Evolutionary conservation across 257 asterid genomes (phyloP).

Genomic region (Avicennia marina): DNA sequence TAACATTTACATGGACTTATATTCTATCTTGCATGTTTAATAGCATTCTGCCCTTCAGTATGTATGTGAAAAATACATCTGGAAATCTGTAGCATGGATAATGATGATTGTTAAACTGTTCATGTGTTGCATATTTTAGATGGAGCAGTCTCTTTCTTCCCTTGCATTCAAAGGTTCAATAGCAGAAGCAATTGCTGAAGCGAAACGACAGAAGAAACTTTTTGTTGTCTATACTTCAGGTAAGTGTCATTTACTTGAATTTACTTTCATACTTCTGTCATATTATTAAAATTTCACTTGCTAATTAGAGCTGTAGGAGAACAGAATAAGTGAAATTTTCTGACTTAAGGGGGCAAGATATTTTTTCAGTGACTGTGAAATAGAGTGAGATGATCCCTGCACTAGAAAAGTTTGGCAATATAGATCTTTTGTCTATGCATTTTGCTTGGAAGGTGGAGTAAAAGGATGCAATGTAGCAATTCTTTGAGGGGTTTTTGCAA

Average conservation of each 20-base stretch:
- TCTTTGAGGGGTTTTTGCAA: not conserved
- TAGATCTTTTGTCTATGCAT: too few species aligned
- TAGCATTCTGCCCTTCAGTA: not conserved
- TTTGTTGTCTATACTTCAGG: conserved; percentile 83
- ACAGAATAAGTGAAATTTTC: not conserved
- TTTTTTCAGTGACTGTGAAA: too few species aligned
- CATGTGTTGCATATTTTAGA: conserved; percentile 36
- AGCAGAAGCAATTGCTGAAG: conserved; percentile 73
- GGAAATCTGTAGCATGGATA: conserved; percentile 2
- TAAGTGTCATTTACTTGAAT: conserved; percentile 18
- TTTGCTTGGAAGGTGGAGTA: too few species aligned
- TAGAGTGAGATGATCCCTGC: too few species aligned
- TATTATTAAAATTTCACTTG: not conserved
- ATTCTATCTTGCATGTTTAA: not conserved
- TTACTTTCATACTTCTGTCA: conserved; percentile 23
- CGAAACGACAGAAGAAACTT: conserved; percentile 81
- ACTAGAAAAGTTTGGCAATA: too few species aligned
- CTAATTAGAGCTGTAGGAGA: not conserved
- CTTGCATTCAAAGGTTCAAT: conserved; percentile 80
- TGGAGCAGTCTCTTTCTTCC: conserved; percentile 71
- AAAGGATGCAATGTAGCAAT: too few species aligned
- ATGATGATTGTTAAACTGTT: too few species aligned
- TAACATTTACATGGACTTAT: not conserved
- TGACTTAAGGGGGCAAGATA: not conserved
- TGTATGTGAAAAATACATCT: not conserved